Percentiles rank a stretch among this genome's conserved stretches.
Evolutionary conservation across 352 stramenopile genomes (phyloP).

Genomic region (Globisporangium canariense): DNA sequence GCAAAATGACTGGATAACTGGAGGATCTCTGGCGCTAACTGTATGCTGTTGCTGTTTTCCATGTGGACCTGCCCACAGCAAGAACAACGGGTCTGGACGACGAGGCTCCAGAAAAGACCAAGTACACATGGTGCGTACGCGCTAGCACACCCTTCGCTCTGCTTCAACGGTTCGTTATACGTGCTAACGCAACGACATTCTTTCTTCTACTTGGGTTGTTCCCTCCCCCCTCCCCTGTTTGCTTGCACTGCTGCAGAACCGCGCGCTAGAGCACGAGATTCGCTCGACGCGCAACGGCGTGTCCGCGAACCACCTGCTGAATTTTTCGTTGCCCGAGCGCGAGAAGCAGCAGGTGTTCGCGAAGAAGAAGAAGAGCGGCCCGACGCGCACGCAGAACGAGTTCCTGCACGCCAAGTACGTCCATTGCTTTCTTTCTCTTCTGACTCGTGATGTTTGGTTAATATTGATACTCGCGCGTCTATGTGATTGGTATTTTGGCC

Average conservation of each 20-base stretch:
- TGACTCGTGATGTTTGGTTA: background rate
- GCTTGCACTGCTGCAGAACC: constrained; percentile 28
- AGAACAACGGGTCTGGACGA: constrained; percentile 17
- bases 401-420: constrained; percentile 84
- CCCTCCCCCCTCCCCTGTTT: background rate
- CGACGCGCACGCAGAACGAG: constrained; percentile 71
- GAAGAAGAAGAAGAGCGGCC: constrained; percentile 57
- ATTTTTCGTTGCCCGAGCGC: constrained; percentile 76
- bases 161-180: background rate
- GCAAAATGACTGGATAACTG: background rate
- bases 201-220: background rate
- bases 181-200: constrained; percentile 2
- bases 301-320: constrained; percentile 81
- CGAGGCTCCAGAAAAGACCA: constrained; percentile 14
- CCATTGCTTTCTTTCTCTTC: background rate
- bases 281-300: constrained; percentile 63
- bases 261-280: constrained; percentile 50
- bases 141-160: background rate
- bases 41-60: background rate
- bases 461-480: background rate
- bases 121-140: constrained; percentile 9
- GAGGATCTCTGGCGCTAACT: background rate
- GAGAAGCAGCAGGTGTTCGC: constrained; percentile 39
- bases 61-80: constrained; percentile 3
- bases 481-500: background rate